Percentiles rank a stretch among this genome's conserved stretches.
Evolutionary conservation across 2,329 filamentous ascomycete genomes (phyloP).

Genomic region (Colletotrichum sp.): DNA sequence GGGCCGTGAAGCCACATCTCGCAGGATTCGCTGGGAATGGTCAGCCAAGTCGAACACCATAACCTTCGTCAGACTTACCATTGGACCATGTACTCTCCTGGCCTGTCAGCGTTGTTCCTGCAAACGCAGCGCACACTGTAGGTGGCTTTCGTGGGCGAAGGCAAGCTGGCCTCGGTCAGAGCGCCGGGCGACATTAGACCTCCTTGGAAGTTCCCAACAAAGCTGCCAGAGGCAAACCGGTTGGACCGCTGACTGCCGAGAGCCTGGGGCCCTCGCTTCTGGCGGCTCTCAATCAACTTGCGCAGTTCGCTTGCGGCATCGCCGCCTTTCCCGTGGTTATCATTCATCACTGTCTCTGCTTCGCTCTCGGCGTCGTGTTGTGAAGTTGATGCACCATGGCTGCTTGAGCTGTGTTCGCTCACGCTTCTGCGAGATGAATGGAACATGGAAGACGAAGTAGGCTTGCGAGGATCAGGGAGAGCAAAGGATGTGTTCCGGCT

Average conservation of each 20-base stretch:
- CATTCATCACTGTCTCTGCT: conserved; percentile 62
- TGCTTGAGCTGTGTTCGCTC: conserved; percentile 55
- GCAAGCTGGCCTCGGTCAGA: conserved; percentile 52
- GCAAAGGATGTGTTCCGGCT: conserved; percentile 65
- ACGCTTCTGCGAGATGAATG: conserved; percentile 51
- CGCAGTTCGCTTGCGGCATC: conserved; percentile 67
- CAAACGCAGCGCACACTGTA: conserved; percentile 64
- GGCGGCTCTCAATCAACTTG: conserved; percentile 60
- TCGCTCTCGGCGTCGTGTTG: conserved; percentile 59
- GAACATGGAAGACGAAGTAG: conserved; percentile 51
- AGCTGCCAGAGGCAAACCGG: conserved; percentile 33
- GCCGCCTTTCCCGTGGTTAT: conserved; percentile 47
- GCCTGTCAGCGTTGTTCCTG: conserved; percentile 43
- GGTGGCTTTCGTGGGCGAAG: conserved; percentile 48
- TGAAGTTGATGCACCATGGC: conserved; percentile 31
- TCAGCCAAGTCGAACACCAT: neutral
- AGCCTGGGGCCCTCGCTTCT: conserved; percentile 40
- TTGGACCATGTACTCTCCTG: conserved; percentile 65
- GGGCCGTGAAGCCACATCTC: conserved; percentile 70
- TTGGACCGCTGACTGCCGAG: conserved; percentile 21
- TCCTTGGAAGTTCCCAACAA: conserved; percentile 34
- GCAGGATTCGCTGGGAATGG: conserved; percentile 61
- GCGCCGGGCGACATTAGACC: conserved; percentile 57
- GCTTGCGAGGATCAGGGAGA: conserved; percentile 57
- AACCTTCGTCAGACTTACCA: conserved; percentile 51